phyloP scores from a whole-genome alignment of 306 rosid species.

The Rubus idaeus region DNA sequence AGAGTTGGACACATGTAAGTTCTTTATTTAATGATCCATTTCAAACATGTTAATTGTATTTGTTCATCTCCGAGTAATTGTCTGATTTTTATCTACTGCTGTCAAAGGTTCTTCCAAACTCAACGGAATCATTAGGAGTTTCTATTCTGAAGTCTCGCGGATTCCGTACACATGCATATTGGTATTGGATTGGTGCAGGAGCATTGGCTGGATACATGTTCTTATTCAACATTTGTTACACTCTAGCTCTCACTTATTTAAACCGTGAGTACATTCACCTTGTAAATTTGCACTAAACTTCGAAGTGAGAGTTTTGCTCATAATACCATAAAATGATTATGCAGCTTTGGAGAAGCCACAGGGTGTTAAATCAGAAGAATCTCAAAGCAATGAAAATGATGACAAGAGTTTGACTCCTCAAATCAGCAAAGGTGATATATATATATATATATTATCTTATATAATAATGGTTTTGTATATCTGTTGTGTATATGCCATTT shows the following conservation, averaged over 20 bases:
- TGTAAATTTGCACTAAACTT: neutral
- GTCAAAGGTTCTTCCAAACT: conserved; percentile 41
- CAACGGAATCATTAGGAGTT: conserved; percentile 39
- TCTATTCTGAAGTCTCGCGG: conserved; percentile 44
- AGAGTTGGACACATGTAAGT: conserved; percentile 25
- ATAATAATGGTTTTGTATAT: neutral
- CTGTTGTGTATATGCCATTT: neutral
- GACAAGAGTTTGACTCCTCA: conserved; percentile 18
- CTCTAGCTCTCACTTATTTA: conserved; percentile 42
- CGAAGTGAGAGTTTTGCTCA: neutral
- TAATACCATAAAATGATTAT: neutral
- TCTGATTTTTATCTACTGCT: neutral
- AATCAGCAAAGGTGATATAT: conserved; percentile 40
- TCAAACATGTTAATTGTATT: neutral
- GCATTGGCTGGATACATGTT: conserved; percentile 25
- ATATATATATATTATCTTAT: too few relatives aligned
- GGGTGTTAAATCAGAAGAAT: conserved; percentile 33
- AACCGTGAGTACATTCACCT: conserved; percentile 43
- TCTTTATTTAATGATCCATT: neutral
- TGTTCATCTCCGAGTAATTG: neutral
- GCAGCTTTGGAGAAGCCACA: conserved; percentile 28
- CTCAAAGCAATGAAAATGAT: conserved; percentile 31
- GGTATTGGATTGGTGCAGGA: conserved; percentile 28
- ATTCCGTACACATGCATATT: conserved; percentile 35
- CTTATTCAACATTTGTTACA: conserved; percentile 37